phyloP scores from a whole-genome alignment of 2,329 filamentous ascomycete species.

The Diaporthe ampelina region DNA sequence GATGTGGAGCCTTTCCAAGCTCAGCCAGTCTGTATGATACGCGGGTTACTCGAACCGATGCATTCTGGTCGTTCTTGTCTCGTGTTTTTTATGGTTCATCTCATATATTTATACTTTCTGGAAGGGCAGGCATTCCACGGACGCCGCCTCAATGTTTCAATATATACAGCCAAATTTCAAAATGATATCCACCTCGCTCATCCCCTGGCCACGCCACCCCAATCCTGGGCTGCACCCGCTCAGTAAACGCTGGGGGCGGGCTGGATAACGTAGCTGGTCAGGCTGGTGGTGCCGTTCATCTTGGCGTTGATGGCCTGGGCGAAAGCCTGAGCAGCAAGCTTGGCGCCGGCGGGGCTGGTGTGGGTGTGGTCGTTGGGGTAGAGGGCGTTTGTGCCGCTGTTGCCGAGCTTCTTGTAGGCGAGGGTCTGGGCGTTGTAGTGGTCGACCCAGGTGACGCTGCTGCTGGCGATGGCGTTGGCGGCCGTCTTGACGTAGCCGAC shows the following conservation, averaged over 20 bases:
- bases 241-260: conserved; percentile 46
- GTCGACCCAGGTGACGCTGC: conserved; percentile 66
- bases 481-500: conserved; percentile 61
- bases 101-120: conserved; percentile 17
- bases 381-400: conserved; percentile 60
- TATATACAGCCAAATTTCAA: conserved; percentile 17
- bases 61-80: not conserved
- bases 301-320: conserved; percentile 60
- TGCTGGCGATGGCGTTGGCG: conserved; percentile 57
- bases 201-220: not conserved
- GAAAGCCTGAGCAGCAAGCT: conserved; percentile 68
- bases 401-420: conserved; percentile 63
- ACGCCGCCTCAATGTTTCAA: not conserved
- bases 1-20: not conserved
- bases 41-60: not conserved
- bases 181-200: not conserved
- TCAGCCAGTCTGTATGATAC: not conserved
- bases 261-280: conserved; percentile 45
- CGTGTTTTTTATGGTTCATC: not conserved
- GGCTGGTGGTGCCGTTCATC: conserved; percentile 48
- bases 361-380: conserved; percentile 74
- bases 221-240: not conserved
- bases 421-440: conserved; percentile 68
- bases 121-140: not conserved
- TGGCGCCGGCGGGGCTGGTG: conserved; percentile 67